Percentiles rank a stretch among this genome's conserved stretches.
phyloP scores from a whole-genome alignment of 306 rosid genomes.

The Gynostemma pentaphyllum region DNA sequence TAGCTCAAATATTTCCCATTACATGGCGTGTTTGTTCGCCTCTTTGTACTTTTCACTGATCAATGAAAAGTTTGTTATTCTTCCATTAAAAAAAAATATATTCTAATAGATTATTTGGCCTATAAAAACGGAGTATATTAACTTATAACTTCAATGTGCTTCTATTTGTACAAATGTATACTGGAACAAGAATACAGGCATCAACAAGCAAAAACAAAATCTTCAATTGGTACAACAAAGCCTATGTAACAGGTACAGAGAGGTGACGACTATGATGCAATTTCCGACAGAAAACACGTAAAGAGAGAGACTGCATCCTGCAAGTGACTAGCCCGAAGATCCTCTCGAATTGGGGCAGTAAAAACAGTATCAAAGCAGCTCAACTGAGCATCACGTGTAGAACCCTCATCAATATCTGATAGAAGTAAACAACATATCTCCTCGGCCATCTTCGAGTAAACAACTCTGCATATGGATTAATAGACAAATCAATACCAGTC shows the following conservation, averaged over 20 bases:
- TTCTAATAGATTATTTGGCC: too few species aligned
- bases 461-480: constrained; percentile 39
- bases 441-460: constrained; percentile 76
- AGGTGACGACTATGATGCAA: constrained; percentile 29
- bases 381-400: constrained; percentile 55
- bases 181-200: neutral
- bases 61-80: too few species aligned
- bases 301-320: constrained; percentile 72
- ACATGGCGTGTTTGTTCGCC: too few species aligned
- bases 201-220: neutral
- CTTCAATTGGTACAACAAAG: neutral
- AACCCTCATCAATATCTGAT: constrained; percentile 46
- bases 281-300: constrained; percentile 69
- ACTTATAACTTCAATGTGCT: neutral
- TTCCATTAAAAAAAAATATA: too few species aligned
- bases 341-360: constrained; percentile 73
- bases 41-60: too few species aligned
- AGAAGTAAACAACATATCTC: constrained; percentile 63
- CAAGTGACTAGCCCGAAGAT: constrained; percentile 61
- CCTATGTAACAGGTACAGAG: neutral
- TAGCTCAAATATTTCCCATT: too few species aligned
- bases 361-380: constrained; percentile 70
- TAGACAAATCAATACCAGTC: neutral
- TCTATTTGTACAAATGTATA: neutral
- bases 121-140: too few species aligned